phyloP scores from a whole-genome alignment of 2,329 filamentous ascomycete species.

The Fusarium torulosum region DNA sequence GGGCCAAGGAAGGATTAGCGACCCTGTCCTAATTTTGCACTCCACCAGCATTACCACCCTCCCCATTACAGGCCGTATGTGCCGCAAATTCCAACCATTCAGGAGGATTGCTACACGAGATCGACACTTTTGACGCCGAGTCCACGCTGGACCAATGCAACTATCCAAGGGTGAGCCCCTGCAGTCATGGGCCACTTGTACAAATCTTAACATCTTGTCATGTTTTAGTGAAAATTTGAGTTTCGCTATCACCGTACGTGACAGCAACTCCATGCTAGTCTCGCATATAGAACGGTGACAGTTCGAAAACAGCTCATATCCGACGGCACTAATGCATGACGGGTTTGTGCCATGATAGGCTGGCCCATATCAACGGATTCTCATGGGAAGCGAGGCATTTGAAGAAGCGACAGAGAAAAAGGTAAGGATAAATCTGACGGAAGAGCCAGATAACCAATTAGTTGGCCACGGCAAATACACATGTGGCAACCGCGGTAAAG shows the following conservation, averaged over 20 bases:
- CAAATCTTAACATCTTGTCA: background rate
- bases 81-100: background rate
- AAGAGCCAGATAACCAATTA: background rate
- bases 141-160: background rate
- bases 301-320: background rate
- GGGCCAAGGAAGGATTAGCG: background rate
- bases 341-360: background rate
- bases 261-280: background rate
- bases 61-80: background rate
- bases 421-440: background rate
- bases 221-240: background rate
- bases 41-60: background rate
- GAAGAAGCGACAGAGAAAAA: too few relatives aligned
- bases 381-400: background rate
- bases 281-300: background rate
- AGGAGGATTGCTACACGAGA: background rate
- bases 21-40: background rate
- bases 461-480: background rate
- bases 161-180: background rate
- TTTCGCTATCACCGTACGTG: background rate
- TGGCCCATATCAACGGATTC: background rate
- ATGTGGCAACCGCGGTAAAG: background rate
- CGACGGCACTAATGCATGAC: background rate
- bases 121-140: background rate
- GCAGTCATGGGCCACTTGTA: background rate